Evolutionary conservation across 1,139 yeast genomes (phyloP).

Genomic region (Saccharomycopsis phalli): DNA sequence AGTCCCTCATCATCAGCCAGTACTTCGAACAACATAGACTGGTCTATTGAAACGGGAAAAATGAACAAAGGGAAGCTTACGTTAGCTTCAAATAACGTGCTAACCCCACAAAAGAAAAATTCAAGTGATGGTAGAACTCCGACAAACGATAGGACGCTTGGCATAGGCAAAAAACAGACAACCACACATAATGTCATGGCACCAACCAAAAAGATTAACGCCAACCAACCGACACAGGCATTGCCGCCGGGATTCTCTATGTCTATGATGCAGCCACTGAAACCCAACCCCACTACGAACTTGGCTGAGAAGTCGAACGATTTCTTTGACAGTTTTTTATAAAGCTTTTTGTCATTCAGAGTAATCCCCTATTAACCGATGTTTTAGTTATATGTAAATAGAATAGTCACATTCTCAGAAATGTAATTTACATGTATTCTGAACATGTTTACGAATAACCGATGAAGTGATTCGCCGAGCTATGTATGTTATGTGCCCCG

Average conservation of each 20-base stretch:
- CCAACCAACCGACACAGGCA: neutral
- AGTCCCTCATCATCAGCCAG: conserved; percentile 7
- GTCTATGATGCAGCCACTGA: conserved; percentile 28
- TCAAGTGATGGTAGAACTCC: neutral
- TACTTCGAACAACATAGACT: conserved; percentile 8
- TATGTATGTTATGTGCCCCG: neutral
- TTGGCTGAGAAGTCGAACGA: conserved; percentile 13
- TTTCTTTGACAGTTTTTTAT: conserved; percentile 19
- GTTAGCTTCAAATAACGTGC: conserved; percentile 5
- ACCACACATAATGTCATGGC: conserved; percentile 6
- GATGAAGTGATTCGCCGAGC: conserved; percentile 1
- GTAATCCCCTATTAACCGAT: no score
- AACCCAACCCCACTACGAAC: conserved; percentile 4
- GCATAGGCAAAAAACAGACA: conserved; percentile 5
- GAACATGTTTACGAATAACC: no score
- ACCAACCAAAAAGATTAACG: neutral
- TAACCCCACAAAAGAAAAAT: neutral
- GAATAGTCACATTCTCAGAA: no score
- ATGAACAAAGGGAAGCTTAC: conserved; percentile 14
- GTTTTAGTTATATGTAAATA: no score
- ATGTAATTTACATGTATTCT: no score
- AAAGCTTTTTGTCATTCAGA: no score
- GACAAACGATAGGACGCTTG: neutral
- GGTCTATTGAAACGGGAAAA: conserved; percentile 15
- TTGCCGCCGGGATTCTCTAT: conserved; percentile 31